Percentiles rank a stretch among this genome's conserved stretches.
Evolutionary conservation across 1,139 yeast species (phyloP).

Genomic region (Yamadazyma dendronema): DNA sequence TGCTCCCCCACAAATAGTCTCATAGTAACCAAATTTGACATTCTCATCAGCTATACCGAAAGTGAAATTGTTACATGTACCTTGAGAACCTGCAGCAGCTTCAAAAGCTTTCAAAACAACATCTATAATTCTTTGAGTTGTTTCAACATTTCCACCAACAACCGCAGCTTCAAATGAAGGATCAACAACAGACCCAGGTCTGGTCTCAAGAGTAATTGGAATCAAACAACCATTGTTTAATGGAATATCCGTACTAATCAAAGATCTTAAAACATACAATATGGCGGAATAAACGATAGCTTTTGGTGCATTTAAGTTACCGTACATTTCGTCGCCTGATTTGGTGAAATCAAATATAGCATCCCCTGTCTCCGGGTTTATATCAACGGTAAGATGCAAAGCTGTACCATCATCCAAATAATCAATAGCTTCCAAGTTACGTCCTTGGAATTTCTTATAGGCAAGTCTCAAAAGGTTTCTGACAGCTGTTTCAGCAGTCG

Average conservation of each 20-base stretch:
- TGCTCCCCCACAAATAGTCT: conserved; percentile 50
- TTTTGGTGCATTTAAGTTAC: conserved; percentile 46
- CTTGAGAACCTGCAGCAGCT: conserved; percentile 63
- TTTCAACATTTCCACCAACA: conserved; percentile 88
- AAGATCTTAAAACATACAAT: conserved; percentile 70
- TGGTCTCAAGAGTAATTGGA: conserved; percentile 65
- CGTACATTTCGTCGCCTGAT: conserved; percentile 44
- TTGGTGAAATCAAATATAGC: conserved; percentile 42
- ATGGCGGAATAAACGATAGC: conserved; percentile 84
- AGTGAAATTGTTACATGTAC: conserved; percentile 50
- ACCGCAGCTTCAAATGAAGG: conserved; percentile 81
- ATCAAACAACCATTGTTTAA: conserved; percentile 80
- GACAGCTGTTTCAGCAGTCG: conserved; percentile 43
- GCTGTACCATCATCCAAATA: conserved; percentile 48
- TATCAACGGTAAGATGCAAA: conserved; percentile 33
- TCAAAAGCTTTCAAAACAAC: conserved; percentile 72
- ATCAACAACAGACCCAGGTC: conserved; percentile 65
- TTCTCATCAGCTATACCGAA: conserved; percentile 43
- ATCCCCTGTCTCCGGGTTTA: conserved; percentile 33
- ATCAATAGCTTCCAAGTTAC: conserved; percentile 33
- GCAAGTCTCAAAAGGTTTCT: conserved; percentile 38
- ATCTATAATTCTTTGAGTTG: conserved; percentile 81
- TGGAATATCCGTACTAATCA: conserved; percentile 77
- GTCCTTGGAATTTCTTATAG: conserved; percentile 34
- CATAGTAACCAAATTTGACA: conserved; percentile 46